phyloP scores from a whole-genome alignment of 2,329 filamentous ascomycete species.

The Monilinia laxa region DNA sequence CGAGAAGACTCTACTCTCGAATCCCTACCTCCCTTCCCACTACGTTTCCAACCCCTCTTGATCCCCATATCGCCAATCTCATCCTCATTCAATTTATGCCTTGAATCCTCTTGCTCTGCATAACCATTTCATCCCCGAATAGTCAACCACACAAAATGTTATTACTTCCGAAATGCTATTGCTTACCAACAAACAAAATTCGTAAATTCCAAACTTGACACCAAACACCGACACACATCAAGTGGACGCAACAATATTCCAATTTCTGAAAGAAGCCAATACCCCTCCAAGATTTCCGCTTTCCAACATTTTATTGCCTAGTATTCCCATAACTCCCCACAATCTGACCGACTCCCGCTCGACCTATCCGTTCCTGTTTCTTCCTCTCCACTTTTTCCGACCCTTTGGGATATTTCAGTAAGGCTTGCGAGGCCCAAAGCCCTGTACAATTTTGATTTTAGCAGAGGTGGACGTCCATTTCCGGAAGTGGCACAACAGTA shows the following conservation, averaged over 20 bases:
- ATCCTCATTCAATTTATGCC: not conserved
- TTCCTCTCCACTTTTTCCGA: not conserved
- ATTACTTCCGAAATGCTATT: not conserved
- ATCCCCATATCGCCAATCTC: not conserved
- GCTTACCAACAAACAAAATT: not conserved
- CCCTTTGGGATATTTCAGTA: not conserved
- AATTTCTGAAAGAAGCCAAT: not conserved
- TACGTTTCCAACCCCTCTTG: not conserved
- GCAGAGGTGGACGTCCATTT: constrained; percentile 7
- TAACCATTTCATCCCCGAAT: not conserved
- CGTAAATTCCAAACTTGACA: not conserved
- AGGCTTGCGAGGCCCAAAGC: constrained; percentile 1
- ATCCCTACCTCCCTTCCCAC: not conserved
- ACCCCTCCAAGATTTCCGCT: constrained; percentile 16
- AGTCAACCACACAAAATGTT: not conserved
- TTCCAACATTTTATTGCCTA: constrained; percentile 6
- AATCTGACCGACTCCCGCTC: constrained; percentile 18
- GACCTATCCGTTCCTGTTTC: not conserved
- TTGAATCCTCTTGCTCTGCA: not conserved
- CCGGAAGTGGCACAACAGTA: not conserved
- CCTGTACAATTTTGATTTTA: not conserved
- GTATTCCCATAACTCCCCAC: constrained; percentile 10
- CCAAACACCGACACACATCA: not conserved
- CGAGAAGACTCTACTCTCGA: too few relatives aligned
- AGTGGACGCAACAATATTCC: not conserved